These are phyloP conservation scores for Kluyveromyces wickerhamii DNA, from an alignment of 805 yeast species.

Conservation along the genomic window DNA sequence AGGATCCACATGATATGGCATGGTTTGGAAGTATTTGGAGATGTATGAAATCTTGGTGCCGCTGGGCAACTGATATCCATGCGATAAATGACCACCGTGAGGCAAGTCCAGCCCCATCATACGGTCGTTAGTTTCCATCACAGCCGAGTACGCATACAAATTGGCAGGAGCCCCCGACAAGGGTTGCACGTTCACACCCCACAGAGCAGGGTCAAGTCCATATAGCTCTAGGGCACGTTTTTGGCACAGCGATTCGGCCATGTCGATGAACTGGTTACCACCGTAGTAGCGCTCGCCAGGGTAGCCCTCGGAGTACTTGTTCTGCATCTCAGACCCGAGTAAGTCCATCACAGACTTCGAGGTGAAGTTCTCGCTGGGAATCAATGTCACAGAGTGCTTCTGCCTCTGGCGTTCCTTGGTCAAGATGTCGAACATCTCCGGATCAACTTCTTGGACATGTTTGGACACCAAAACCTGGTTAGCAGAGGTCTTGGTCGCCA, in stretches of 20 bases:
- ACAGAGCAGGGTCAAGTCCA: slow-evolving; percentile 60
- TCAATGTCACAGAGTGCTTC: slow-evolving; percentile 82
- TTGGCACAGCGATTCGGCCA: slow-evolving; percentile 85
- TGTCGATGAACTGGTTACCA: slow-evolving; percentile 92
- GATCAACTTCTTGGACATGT: slow-evolving; percentile 63
- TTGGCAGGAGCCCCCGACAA: slow-evolving; percentile 97
- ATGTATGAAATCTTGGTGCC: slow-evolving; percentile 80
- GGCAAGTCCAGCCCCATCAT: slow-evolving; percentile 97
- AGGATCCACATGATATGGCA: slow-evolving; percentile 90
- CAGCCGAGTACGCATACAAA: slow-evolving; percentile 82
- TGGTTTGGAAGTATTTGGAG: slow-evolving; percentile 91
- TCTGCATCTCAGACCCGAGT: slow-evolving; percentile 93
- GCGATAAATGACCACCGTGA: slow-evolving; percentile 97
- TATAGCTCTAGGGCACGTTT: slow-evolving; percentile 85
- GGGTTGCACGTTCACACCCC: slow-evolving; percentile 98
- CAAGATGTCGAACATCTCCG: slow-evolving; percentile 76
- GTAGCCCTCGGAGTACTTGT: slow-evolving; percentile 97
- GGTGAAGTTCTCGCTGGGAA: slow-evolving; percentile 95
- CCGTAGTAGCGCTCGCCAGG: slow-evolving; percentile 98
- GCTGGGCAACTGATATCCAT: slow-evolving; percentile 88
- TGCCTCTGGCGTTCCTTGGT: slow-evolving; percentile 76
- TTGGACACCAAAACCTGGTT: slow-evolving; percentile 44
- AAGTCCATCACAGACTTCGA: slow-evolving; percentile 91
- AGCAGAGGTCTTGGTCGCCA: slow-evolving; percentile 7
- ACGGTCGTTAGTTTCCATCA: slow-evolving; percentile 84